Conservation (phyloP, 345 rosid genomes). For the Durio zibethinus region DNA sequence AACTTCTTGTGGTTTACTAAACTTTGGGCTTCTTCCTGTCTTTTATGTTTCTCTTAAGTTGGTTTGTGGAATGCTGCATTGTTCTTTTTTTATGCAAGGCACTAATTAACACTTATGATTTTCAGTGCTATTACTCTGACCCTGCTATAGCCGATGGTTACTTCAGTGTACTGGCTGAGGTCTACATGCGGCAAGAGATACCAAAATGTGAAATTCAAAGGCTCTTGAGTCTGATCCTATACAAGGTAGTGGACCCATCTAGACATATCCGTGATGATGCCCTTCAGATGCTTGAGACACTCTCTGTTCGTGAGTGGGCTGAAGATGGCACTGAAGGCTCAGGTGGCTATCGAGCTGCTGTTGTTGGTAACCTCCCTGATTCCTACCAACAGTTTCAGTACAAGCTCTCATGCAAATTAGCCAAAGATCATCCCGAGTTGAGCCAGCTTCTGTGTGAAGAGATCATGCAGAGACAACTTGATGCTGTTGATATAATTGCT, state of each 20-base stretch:
- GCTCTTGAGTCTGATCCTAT: conserved; percentile 89
- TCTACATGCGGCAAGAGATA: conserved; percentile 97
- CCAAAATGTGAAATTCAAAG: conserved; percentile 97
- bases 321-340: conserved; percentile 90
- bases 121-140: conserved; percentile 94
- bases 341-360: conserved; percentile 96
- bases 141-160: conserved; percentile 95
- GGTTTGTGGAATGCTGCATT: not conserved
- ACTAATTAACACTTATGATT: conserved; percentile 19
- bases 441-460: conserved; percentile 98
- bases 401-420: conserved; percentile 93
- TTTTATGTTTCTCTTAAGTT: not conserved
- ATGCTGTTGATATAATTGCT: conserved; percentile 97
- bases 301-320: conserved; percentile 97
- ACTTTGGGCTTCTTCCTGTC: not conserved
- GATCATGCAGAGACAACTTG: conserved; percentile 99
- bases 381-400: conserved; percentile 98
- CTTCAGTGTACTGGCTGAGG: conserved; percentile 98
- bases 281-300: conserved; percentile 99
- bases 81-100: not conserved
- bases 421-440: conserved; percentile 94
- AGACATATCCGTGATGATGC: conserved; percentile 99
- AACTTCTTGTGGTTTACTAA: not conserved
- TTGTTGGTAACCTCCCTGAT: conserved; percentile 97
- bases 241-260: conserved; percentile 97